Evolutionary conservation across 2,329 filamentous ascomycete species (phyloP), one percentile per base, ranked within the genome.

Genomic region (Cadophora gregata): DNA sequence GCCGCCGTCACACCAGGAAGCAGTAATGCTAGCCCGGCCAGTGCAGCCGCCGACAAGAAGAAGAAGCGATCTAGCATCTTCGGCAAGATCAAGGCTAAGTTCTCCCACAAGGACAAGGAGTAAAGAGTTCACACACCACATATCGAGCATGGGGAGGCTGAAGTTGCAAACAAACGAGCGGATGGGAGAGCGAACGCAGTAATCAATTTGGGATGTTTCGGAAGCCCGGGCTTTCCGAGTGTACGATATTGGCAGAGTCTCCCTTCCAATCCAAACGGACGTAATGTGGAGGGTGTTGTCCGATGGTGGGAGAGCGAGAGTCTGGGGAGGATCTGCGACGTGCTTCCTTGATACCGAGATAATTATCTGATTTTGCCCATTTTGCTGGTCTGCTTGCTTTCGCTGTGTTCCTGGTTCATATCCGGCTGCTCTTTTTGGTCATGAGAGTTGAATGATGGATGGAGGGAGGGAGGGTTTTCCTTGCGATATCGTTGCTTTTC

Each of bases 11-110:
- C 70, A 12, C 68, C 70, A 69, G 67, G 69, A 47, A 72, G 69
- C 69, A 73, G 71, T 62, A 74, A 74, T 45, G 69, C 69, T 29
- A 74, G 70, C 65, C 65, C 72, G 53, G 68, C 73, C 9, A 70
- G 62, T 60, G 55, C 73, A 9, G 56, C 70, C 68, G 60, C 69
- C 55, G 73, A 74, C 16, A 78, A 78, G 73, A 79, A 78, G 70
- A 77, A 77, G 71, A 79, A 79, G 70, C 73, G 78, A 16, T 67
- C 59, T 9, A 78, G 77, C 70, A 69, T 79, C 62, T 77, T 80
- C 47, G 77, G 78, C 36, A 82, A 80, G 74, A 70, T 87, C 64
- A 86, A 85, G 80, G 84, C 84, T 70, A 86, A 85, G 77, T 78
- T 86, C 47, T 69, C 69, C 47, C 67, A 74, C 65, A 77, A 77